These are phyloP conservation scores for Hydnomerulius pinastri DNA, from an alignment of 768 basidiomycete genomes.

Conservation along the genomic window DNA sequence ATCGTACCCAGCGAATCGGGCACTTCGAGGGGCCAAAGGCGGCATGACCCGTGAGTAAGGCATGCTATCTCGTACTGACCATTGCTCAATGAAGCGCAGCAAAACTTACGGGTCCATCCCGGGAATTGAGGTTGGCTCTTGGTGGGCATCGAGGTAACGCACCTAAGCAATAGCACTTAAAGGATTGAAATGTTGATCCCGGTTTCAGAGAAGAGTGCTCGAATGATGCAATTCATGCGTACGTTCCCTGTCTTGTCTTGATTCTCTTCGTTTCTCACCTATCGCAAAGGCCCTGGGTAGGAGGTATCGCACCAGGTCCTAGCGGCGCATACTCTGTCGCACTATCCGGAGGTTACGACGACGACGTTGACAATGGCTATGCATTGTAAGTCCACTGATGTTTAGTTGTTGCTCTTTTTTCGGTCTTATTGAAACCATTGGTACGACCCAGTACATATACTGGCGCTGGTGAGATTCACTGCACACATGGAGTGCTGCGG, in stretches of 20 bases:
- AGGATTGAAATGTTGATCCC: not conserved
- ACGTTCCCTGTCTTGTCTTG: constrained; percentile 30
- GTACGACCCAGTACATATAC: constrained; percentile 65
- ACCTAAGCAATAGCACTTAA: not conserved
- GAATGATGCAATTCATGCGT: constrained; percentile 83
- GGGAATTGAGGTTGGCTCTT: constrained; percentile 74
- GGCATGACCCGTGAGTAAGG: constrained; percentile 33
- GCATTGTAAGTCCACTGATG: constrained; percentile 61
- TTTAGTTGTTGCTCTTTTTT: not conserved
- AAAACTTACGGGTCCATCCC: constrained; percentile 84
- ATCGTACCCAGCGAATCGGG: constrained; percentile 38
- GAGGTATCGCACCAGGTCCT: constrained; percentile 64
- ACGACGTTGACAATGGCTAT: constrained; percentile 81
- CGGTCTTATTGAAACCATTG: not conserved
- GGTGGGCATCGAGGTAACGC: constrained; percentile 73
- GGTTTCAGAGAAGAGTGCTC: constrained; percentile 60
- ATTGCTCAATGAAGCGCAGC: constrained; percentile 36
- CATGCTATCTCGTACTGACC: constrained; percentile 18
- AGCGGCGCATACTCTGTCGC: constrained; percentile 84
- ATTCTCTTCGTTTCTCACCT: constrained; percentile 3
- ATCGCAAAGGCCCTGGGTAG: constrained; percentile 69
- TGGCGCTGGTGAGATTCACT: constrained; percentile 55
- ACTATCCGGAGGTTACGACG: constrained; percentile 87
- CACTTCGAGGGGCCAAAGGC: constrained; percentile 33
- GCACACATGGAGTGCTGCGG: not conserved